These are phyloP conservation scores for Talaromyces nanjingensis DNA, from an alignment of 495 filamentous ascomycete species.

Conservation along the genomic window DNA sequence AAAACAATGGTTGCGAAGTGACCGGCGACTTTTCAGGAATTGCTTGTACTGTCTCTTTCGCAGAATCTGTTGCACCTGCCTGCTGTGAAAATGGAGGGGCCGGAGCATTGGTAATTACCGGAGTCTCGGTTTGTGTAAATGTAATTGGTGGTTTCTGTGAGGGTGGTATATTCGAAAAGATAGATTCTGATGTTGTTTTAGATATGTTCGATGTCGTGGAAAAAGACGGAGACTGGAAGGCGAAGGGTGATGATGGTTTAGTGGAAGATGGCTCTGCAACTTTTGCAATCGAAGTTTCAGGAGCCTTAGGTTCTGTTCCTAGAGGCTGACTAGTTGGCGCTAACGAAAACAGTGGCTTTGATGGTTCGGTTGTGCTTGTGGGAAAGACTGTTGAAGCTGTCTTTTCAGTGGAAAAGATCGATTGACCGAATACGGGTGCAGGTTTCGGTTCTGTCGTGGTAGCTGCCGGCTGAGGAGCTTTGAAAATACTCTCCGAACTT, in stretches of 20 bases:
- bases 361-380: background rate
- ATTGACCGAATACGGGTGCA: background rate
- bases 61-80: background rate
- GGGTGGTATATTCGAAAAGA: background rate
- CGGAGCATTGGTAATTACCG: background rate
- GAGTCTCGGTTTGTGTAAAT: background rate
- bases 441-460: background rate
- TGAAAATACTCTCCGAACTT: background rate
- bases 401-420: background rate
- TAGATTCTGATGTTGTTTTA: background rate
- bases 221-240: background rate
- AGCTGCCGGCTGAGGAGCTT: background rate
- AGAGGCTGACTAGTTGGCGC: background rate
- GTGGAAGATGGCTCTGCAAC: background rate
- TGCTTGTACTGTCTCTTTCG: background rate
- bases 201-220: background rate
- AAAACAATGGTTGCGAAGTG: background rate
- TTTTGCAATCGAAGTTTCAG: background rate
- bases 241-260: background rate
- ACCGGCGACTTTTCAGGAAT: background rate
- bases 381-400: background rate
- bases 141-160: background rate
- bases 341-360: background rate
- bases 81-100: background rate
- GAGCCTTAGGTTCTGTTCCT: background rate